Conservation (phyloP, 495 filamentous ascomycete species). For the Tuber microsphaerosporum region DNA sequence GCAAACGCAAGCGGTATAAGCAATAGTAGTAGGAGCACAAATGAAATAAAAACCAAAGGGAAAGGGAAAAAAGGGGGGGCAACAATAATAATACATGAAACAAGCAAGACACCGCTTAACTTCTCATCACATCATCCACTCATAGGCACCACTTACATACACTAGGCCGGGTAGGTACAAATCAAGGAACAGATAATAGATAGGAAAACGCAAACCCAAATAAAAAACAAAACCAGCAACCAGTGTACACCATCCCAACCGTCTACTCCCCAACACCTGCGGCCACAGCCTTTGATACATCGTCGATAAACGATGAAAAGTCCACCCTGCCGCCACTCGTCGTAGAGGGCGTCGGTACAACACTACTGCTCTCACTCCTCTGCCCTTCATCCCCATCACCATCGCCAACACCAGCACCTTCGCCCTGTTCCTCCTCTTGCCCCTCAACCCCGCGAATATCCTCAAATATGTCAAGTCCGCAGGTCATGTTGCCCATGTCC, state of each 20-base stretch:
- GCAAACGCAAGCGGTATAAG: not conserved
- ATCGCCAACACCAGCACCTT: not conserved
- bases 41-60: not conserved
- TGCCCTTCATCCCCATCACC: not conserved
- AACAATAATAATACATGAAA: not conserved
- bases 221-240: slow-evolving; percentile 8
- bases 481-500: slow-evolving; percentile 23
- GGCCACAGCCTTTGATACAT: slow-evolving; percentile 22
- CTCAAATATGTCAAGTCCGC: slow-evolving; percentile 32
- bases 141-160: not conserved
- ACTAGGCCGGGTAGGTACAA: not conserved
- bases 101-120: not conserved
- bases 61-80: not conserved
- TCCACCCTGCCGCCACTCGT: slow-evolving; percentile 23
- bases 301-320: slow-evolving; percentile 35
- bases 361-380: slow-evolving; percentile 30
- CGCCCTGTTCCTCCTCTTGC: not conserved
- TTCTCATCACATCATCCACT: slow-evolving; percentile 3
- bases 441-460: slow-evolving; percentile 17
- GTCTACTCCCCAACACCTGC: slow-evolving; percentile 4
- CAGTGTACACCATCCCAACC: not conserved
- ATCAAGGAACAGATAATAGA: not conserved
- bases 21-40: not conserved
- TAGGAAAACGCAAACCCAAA: not conserved
- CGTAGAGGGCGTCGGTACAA: slow-evolving; percentile 13